Base-by-base conservation (phyloP, 2,329 filamentous ascomycete genomes). In the Sporothrix pseudoabietina region DNA sequence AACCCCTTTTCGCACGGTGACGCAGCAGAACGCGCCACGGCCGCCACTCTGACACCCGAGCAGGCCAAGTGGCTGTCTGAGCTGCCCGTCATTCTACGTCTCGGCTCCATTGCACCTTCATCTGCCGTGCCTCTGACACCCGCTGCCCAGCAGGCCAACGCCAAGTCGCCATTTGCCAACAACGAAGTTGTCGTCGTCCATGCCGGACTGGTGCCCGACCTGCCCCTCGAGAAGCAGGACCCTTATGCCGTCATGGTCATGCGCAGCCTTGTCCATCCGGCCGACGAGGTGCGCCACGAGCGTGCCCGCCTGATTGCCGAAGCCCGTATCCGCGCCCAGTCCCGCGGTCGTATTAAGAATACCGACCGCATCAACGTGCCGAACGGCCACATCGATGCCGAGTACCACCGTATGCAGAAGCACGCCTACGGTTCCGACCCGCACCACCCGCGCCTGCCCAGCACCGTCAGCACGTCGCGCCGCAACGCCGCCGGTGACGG, bases 211-310 rank as follows among this genome's bases (percentile, higher is more conserved):
- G 90, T 96, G 0, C 93, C 95, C 0, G 91, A 90, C 5, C 83
- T 97, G 0, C 81, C 87, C 0, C 84, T 97, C 16, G 85, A 90
- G 63, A 84, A 87, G 70, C 95, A 91, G 77, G 87, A 98, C 80
- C 91, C 94, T 0, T 90, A 89, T 80, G 90, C 91, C 70, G 92
- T 92, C 55, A 98, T 98, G 94, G 96, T 94, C 79, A 97, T 99
- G 93, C 90, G 94, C 73, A 92, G 90, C 7, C 87, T 97, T 71
- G 86, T 92, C 77, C 86, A 85, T 76, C 90, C 22, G 59, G 82
- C 85, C 12, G 90, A 88, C 12, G 86, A 89, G 74, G 82, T 88
- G 14, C 90, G 77, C 32, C 73, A 76, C 9, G 73, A 76, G 35
- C 75, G 74, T 10, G 75, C 78, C 7, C 80, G 79, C 41, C 78